Base-by-base conservation (phyloP, 1,284 basidiomycete genomes). In the Rhodotorula sp. region DNA sequence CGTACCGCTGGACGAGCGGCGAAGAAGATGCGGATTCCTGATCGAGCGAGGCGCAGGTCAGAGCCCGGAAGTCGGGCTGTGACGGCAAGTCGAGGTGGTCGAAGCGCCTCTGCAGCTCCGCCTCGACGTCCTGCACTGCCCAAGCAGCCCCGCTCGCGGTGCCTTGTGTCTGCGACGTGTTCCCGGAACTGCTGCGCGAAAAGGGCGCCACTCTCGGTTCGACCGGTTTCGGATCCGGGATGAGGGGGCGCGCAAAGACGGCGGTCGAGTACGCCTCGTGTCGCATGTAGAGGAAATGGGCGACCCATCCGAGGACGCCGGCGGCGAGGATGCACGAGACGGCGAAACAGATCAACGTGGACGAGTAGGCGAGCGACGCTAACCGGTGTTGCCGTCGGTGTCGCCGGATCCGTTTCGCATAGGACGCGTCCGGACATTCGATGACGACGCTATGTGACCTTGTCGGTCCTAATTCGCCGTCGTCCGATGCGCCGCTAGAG, bases 211-310 rank as follows among this genome's bases (percentile, higher is more conserved):
- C 68, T 33, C 29, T 33, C 4, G n/a, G 24, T 44, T 72, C 73
- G 37, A 72, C 63, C 3, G 20, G 12, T 8, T 37, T 26, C 1
- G 68, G 63, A 3, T 55, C 24, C 8, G 73, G 73, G 22, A 62
- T 24, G 8, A 75, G 30, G 10, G 73, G 64, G 1, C 45, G 46
- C 2, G 66, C 54, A 48, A 75, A 75, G 37, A 75, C 73, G 8
- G 71, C 65, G 14, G 68, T 67, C 6, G 66, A 62, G 59, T 59
- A 64, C 6, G 68, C 70, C 45, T 62, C 62, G 45, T 70, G 71
- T 6, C 68, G 68, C 8, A 63, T 49, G 59, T 68, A 65, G 59
- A 68, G 30, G 60, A 75, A 66, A 46, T 55, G 51, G 1, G 44
- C 58, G 22, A 60, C 22, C 71, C 66, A 75, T 4, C 62, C 65